A percentile compares a stretch with the other conserved stretches of the same genome.
Conservation (phyloP, 2,329 filamentous ascomycete genomes). For the Monosporascus sp. region DNA sequence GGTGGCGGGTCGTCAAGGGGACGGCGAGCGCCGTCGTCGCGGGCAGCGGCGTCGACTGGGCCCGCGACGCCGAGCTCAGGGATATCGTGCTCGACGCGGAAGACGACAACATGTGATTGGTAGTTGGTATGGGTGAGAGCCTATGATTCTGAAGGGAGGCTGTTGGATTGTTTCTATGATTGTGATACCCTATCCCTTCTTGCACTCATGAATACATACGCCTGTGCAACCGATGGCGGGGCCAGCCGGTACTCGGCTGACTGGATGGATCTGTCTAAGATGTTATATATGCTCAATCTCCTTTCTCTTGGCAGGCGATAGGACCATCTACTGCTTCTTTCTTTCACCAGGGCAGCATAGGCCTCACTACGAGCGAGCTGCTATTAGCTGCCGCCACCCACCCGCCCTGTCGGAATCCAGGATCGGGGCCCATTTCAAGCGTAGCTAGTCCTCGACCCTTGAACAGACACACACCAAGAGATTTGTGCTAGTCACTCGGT, state of each 20-base stretch:
- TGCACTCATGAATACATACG: background rate
- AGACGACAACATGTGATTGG: conserved; percentile 29
- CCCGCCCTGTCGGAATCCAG: no score
- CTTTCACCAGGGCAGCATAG: background rate
- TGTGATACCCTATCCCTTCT: background rate
- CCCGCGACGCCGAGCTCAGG: conserved; percentile 60
- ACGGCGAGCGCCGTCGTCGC: conserved; percentile 74
- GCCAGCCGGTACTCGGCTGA: no score
- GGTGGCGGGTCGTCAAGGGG: conserved; percentile 72
- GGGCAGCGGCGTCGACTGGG: conserved; percentile 81
- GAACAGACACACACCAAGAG: background rate
- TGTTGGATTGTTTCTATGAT: conserved; percentile 1
- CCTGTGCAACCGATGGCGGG: no score
- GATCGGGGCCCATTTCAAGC: no score
- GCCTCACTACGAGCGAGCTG: no score
- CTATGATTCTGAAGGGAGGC: background rate
- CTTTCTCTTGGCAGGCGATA: background rate
- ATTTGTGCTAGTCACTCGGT: no score
- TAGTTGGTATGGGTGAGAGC: conserved; percentile 2
- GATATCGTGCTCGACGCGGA: conserved; percentile 69
- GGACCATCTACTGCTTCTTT: background rate
- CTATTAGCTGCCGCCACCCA: no score
- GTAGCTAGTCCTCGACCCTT: background rate
- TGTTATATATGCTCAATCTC: no score
- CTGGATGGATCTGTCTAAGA: no score